Evolutionary conservation across 176 grass and related monocot genomes (phyloP).

Genomic region (Triticum monococcum): DNA sequence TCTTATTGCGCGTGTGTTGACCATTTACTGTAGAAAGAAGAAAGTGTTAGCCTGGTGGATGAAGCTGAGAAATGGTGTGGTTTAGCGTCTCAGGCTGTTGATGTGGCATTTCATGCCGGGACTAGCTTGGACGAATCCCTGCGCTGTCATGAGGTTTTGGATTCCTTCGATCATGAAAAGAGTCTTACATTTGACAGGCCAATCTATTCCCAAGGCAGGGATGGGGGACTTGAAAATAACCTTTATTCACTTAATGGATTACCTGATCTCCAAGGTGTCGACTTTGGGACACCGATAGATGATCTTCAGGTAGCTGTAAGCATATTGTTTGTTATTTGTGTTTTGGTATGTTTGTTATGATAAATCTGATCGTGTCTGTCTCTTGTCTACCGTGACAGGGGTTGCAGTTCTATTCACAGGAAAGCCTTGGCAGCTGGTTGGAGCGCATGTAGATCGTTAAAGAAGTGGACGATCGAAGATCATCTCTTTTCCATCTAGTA

Average conservation of each 20-base stretch:
- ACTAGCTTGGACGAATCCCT: constrained; percentile 49
- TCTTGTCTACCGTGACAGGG: constrained; percentile 42
- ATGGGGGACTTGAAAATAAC: no score
- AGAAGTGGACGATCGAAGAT: constrained; percentile 12
- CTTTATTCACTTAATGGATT: constrained; percentile 1
- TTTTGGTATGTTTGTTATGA: neutral
- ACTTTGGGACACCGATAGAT: no score
- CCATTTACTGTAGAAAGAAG: no score
- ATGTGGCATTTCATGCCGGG: constrained; percentile 26
- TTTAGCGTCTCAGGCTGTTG: no score
- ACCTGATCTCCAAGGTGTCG: constrained; percentile 34
- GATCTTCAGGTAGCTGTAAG: constrained; percentile 10
- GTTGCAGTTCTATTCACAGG: constrained; percentile 76
- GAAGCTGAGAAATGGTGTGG: no score
- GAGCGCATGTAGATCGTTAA: no score
- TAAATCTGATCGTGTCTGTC: constrained; percentile 4
- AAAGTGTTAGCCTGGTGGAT: no score
- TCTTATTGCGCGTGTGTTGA: no score
- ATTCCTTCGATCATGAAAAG: no score
- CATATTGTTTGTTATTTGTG: neutral
- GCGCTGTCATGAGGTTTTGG: constrained; percentile 45
- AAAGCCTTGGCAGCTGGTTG: no score
- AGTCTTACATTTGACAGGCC: constrained; percentile 16
- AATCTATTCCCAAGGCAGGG: constrained; percentile 29
- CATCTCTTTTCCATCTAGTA: constrained; percentile 26